These are phyloP conservation scores for Daldinia concentrica DNA, from an alignment of 495 filamentous ascomycete species.

Conservation along the genomic window DNA sequence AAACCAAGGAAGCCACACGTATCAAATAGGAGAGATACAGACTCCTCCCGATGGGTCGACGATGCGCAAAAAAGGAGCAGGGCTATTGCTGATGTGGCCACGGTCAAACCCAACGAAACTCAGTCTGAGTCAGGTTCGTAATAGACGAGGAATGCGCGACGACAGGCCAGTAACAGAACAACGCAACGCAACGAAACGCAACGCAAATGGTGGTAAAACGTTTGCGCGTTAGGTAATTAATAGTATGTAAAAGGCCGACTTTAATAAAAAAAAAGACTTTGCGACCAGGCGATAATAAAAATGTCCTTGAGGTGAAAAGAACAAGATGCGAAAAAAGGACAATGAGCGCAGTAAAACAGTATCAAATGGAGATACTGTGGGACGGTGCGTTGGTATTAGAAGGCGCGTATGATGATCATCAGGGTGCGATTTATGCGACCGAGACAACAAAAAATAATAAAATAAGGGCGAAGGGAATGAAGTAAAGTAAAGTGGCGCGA, in stretches of 20 bases:
- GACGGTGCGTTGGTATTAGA: conserved; percentile 33
- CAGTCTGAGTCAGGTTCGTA: conserved; percentile 46
- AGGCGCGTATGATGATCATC: conserved; percentile 42
- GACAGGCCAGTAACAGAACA: conserved; percentile 5
- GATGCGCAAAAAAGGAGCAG: conserved; percentile 44
- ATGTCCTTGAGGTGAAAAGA: conserved; percentile 26
- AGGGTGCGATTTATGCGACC: conserved; percentile 23
- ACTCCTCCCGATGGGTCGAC: conserved; percentile 40
- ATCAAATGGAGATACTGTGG: conserved; percentile 25
- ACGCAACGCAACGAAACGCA: conserved; percentile 36
- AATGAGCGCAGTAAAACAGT: conserved; percentile 36
- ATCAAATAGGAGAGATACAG: conserved; percentile 21
- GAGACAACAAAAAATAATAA: conserved; percentile 46
- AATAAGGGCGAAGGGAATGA: conserved; percentile 31
- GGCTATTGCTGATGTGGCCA: conserved; percentile 46
- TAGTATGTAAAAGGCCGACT: conserved; percentile 23
- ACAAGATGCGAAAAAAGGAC: conserved; percentile 25
- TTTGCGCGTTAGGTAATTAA: conserved; percentile 37
- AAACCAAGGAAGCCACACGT: conserved; percentile 36
- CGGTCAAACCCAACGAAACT: conserved; percentile 49
- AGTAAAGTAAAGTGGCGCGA: conserved; percentile 37
- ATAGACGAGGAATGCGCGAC: conserved; percentile 36
- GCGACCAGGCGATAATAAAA: conserved; percentile 45
- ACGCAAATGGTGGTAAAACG: conserved; percentile 30
- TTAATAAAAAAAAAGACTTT: conserved; percentile 34